These are phyloP conservation scores for Ajuga chamaepitys DNA, from an alignment of 257 asterid species.

Conservation along the genomic window DNA sequence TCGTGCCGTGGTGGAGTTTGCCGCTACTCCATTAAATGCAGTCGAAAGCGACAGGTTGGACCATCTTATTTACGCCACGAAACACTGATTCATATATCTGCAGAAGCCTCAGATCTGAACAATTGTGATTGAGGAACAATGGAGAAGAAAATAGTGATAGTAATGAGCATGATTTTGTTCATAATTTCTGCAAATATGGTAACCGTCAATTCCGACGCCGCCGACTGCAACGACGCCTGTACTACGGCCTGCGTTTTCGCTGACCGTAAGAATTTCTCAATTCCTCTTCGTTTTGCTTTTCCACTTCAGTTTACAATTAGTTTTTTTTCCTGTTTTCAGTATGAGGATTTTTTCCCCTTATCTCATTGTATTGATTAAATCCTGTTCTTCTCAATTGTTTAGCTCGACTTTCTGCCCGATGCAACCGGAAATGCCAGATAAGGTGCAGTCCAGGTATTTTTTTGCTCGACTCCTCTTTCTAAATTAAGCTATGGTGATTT, in stretches of 20 bases:
- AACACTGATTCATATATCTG: neutral
- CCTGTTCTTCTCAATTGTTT: neutral
- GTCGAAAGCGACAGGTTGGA: neutral
- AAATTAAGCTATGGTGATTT: too few species aligned
- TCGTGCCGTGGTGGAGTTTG: neutral
- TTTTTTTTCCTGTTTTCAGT: too few species aligned
- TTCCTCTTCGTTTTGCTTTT: neutral
- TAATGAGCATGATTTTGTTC: slow-evolving; percentile 20
- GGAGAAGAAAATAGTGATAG: slow-evolving; percentile 32
- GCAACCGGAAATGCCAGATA: slow-evolving; percentile 39
- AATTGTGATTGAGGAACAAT: slow-evolving; percentile 2
- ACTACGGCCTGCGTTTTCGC: slow-evolving; percentile 32
- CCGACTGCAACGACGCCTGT: slow-evolving; percentile 42
- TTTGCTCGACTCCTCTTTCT: neutral
- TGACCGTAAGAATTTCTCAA: slow-evolving; percentile 11
- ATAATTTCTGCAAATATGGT: slow-evolving; percentile 27
- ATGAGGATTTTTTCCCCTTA: too few species aligned
- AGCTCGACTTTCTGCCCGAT: slow-evolving; percentile 30
- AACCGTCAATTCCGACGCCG: slow-evolving; percentile 24
- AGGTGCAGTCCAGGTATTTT: slow-evolving; percentile 40
- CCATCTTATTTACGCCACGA: neutral
- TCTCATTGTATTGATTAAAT: too few species aligned
- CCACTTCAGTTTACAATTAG: neutral
- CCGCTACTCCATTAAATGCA: neutral
- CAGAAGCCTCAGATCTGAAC: neutral